These are phyloP conservation scores for Termitomyces eurrhizus DNA, from an alignment of 768 basidiomycete genomes.

Conservation along the genomic window DNA sequence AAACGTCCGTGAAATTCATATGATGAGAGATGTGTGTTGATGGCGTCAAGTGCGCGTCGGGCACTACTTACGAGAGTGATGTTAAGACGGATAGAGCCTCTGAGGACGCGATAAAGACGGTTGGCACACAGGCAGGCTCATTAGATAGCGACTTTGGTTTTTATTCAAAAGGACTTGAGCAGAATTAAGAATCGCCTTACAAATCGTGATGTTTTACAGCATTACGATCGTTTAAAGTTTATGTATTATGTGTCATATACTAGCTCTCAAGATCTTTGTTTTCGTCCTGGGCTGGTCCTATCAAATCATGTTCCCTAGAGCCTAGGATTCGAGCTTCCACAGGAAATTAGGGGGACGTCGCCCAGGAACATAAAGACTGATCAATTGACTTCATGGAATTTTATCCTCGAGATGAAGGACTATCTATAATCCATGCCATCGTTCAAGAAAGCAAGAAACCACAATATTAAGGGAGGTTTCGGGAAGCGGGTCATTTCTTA, in stretches of 20 bases:
- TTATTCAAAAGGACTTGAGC: conserved; percentile 1
- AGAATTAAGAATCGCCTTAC: neutral
- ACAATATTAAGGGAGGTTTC: neutral
- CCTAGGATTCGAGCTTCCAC: neutral
- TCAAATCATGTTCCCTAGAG: too few species aligned
- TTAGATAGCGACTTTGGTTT: too few species aligned
- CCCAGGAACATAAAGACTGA: neutral
- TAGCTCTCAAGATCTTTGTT: neutral
- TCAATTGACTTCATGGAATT: neutral
- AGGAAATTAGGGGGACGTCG: neutral
- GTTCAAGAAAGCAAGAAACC: neutral
- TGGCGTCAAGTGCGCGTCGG: neutral
- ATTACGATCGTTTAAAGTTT: neutral
- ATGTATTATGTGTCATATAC: too few species aligned
- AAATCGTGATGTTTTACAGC: neutral
- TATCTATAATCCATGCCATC: neutral
- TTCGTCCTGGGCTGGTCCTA: too few species aligned
- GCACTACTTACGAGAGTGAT: neutral
- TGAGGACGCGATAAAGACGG: too few species aligned
- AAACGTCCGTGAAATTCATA: neutral
- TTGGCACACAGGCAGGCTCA: too few species aligned
- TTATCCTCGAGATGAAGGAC: neutral
- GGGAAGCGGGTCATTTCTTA: neutral
- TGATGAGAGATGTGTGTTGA: neutral
- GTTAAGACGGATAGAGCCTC: neutral